Evolutionary conservation across 768 basidiomycete species (phyloP).

Genomic region (Fomitopsis serialis): DNA sequence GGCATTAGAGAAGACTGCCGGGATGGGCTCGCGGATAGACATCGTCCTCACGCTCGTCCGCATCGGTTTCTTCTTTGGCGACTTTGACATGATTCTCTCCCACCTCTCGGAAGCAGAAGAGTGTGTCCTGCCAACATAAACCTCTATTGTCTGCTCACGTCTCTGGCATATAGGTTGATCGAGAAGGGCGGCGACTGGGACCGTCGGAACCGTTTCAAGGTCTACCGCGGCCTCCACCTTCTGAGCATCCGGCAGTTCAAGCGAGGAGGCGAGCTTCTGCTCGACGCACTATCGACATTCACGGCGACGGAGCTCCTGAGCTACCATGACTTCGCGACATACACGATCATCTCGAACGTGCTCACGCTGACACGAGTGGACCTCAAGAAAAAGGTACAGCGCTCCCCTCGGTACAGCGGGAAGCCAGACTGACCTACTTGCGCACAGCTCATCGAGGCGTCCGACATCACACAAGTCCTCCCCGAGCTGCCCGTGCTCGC

Average conservation of each 20-base stretch:
- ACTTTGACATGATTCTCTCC: constrained; percentile 62
- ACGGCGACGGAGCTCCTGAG: constrained; percentile 86
- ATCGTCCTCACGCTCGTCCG: constrained; percentile 84
- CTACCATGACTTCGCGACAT: constrained; percentile 86
- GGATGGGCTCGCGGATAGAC: constrained; percentile 90
- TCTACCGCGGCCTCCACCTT: constrained; percentile 84
- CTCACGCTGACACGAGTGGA: constrained; percentile 78
- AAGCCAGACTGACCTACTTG: background rate
- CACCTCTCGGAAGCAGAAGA: constrained; percentile 78
- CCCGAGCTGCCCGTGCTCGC: constrained; percentile 80
- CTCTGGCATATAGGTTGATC: constrained; percentile 51
- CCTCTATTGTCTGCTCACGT: background rate
- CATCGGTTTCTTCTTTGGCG: constrained; percentile 86
- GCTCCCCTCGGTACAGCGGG: no score
- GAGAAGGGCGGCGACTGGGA: constrained; percentile 99
- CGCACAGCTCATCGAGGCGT: constrained; percentile 69
- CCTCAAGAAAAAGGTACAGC: constrained; percentile 82
- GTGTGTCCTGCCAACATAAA: constrained; percentile 36
- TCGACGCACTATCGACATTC: constrained; percentile 91
- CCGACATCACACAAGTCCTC: constrained; percentile 83
- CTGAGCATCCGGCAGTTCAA: constrained; percentile 91
- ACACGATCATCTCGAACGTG: constrained; percentile 77
- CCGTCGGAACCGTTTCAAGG: constrained; percentile 91
- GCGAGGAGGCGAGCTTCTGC: constrained; percentile 74
- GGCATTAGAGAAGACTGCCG: constrained; percentile 88